These are phyloP conservation scores for Cutaneotrichosporon sp. DNA, from an alignment of 1,284 basidiomycete species.

Conservation along the genomic window DNA sequence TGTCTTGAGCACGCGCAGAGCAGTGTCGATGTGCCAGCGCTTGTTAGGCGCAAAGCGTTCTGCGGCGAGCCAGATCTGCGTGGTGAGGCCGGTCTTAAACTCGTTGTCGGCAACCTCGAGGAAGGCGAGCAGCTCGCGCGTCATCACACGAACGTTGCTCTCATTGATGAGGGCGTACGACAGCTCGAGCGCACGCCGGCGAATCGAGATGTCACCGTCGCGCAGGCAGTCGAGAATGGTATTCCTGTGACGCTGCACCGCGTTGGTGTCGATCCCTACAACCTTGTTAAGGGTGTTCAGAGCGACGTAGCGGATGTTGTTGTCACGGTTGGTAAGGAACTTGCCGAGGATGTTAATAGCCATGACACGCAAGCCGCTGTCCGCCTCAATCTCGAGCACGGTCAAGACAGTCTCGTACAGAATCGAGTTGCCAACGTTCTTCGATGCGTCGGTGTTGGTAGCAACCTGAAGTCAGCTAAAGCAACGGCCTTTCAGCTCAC, in stretches of 20 bases:
- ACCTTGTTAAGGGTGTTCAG: conserved; percentile 99
- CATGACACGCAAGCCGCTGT: conserved; percentile 93
- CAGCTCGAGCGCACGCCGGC: conserved; percentile 90
- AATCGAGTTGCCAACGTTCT: conserved; percentile 98
- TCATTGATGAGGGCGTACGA: conserved; percentile 98
- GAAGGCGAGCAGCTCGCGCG: conserved; percentile 89
- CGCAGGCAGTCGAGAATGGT: conserved; percentile 97
- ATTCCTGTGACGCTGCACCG: conserved; percentile 95
- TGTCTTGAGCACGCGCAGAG: conserved; percentile 87
- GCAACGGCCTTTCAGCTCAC: conserved; percentile 51
- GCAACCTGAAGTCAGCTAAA: conserved; percentile 66
- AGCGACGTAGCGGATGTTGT: conserved; percentile 99
- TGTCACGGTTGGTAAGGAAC: conserved; percentile 95
- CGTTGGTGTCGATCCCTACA: conserved; percentile 95
- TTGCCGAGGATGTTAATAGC: conserved; percentile 99
- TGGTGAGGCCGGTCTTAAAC: conserved; percentile 97
- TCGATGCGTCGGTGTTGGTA: conserved; percentile 95
- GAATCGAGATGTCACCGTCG: conserved; percentile 98
- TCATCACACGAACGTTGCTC: conserved; percentile 85
- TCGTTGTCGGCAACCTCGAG: conserved; percentile 98
- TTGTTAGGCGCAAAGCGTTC: conserved; percentile 97
- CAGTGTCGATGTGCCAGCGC: conserved; percentile 98
- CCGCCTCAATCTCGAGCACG: conserved; percentile 97
- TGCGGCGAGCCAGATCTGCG: conserved; percentile 92
- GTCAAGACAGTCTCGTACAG: conserved; percentile 97